phyloP scores from a whole-genome alignment of 805 yeast species.

The Candida incommunis region DNA sequence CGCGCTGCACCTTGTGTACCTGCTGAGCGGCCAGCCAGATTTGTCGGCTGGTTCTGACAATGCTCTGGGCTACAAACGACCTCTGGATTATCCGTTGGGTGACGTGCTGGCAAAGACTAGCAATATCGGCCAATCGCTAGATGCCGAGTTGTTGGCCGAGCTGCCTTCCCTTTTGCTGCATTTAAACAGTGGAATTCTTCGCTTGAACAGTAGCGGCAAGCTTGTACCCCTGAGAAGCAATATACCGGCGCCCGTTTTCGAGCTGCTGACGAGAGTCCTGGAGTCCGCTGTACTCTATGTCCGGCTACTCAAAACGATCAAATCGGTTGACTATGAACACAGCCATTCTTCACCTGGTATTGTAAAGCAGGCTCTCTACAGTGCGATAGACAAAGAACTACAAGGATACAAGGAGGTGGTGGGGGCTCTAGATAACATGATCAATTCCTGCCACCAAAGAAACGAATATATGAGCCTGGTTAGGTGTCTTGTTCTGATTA shows the following conservation, averaged over 20 bases:
- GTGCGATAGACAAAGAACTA: constrained; percentile 31
- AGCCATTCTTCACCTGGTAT: constrained; percentile 23
- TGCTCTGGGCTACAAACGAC: neutral
- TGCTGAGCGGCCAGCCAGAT: neutral
- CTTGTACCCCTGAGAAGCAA: constrained; percentile 20
- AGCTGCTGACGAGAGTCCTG: constrained; percentile 38
- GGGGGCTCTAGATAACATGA: constrained; percentile 30
- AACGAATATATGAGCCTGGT: constrained; percentile 18
- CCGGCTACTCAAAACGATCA: constrained; percentile 21
- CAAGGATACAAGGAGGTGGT: constrained; percentile 30
- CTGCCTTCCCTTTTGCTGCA: neutral
- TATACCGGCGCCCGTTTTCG: constrained; percentile 44
- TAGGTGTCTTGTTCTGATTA: constrained; percentile 28
- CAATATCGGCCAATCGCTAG: neutral
- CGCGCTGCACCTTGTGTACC: neutral
- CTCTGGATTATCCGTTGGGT: neutral
- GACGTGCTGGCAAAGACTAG: neutral
- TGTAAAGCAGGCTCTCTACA: constrained; percentile 45
- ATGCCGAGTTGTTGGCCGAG: neutral
- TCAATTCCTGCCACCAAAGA: constrained; percentile 4
- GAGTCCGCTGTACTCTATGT: constrained; percentile 65
- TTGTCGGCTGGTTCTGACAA: neutral
- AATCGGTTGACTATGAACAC: constrained; percentile 20
- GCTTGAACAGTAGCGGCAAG: neutral
- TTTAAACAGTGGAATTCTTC: neutral